Base-by-base conservation (phyloP, 148 eudicot species). In the Beta vulgaris region DNA sequence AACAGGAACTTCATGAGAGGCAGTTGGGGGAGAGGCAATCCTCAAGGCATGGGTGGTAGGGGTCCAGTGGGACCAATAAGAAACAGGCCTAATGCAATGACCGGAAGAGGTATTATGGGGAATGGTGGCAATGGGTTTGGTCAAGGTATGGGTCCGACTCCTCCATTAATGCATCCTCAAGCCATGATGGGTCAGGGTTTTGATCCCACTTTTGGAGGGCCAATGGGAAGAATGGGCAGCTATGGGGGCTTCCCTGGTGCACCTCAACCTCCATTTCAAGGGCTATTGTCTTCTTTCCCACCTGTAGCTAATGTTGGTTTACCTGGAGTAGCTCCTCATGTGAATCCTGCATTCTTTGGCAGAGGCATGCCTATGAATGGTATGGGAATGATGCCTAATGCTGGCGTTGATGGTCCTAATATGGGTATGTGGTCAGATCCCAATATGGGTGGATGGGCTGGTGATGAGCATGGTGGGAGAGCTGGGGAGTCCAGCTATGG, bases 341-440 rank as follows among this genome's bases (percentile, higher is more conserved):
- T 92, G 40, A 92, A 92, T 76, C 97, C 97, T 1, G 97, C 95
- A 7, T 90, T 90, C 78, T 92, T 92, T 65, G 93, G 89, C 51
- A 83, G 96, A 77, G 98, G 96, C 26, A 89, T 88, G 97, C 86
- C 92, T 15, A 81, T 84, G 88, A 86, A 84, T 79, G 90, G 91
- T 40, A 90, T 94, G 93, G 93, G 93, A 7, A 94, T 90, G 98
- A 88, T 90, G 97, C 88, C 88, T 7, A 80, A 82, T 68, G 62
- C 88, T 46, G 90, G 96, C 42, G 79, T 94, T 37, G 98, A 88
- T 68, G 98, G 96, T 59, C 90, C 91, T 43, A 85, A 85, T 55
- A 86, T 86, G 90, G 98, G 93, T 40, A 91, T 91, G 96, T 94
- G 98, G 98, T 49, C 84, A 16, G 97, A 94, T 81, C 90, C 93